phyloP scores from a whole-genome alignment of 2,329 filamentous ascomycete species.

The Aspergillus uvarum region DNA sequence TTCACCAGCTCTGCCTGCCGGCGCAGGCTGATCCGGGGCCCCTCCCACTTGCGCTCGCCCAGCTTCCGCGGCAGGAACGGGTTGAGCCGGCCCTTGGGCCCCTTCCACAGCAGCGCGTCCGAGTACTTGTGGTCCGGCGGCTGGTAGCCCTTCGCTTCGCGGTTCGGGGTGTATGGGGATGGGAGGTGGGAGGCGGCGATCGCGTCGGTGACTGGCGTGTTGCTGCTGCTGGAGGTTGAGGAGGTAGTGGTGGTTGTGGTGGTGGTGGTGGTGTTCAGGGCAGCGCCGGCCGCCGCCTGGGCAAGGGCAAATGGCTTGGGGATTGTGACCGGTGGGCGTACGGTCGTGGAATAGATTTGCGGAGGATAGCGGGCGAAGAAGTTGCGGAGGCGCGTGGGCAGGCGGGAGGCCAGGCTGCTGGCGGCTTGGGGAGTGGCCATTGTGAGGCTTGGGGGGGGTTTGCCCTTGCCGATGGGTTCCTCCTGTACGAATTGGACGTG shows the following conservation, averaged over 20 bases:
- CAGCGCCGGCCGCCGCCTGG: too few species aligned
- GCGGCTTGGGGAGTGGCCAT: slow-evolving; percentile 23
- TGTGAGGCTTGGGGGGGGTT: not conserved
- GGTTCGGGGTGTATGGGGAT: slow-evolving; percentile 42
- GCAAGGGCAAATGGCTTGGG: slow-evolving; percentile 20
- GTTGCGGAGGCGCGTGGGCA: slow-evolving; percentile 74
- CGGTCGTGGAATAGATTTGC: slow-evolving; percentile 47
- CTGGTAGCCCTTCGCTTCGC: slow-evolving; percentile 44
- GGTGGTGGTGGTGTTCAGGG: too few species aligned
- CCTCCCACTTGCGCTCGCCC: slow-evolving; percentile 75
- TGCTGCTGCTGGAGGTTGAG: slow-evolving; percentile 14
- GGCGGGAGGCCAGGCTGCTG: slow-evolving; percentile 31
- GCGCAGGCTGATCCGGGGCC: slow-evolving; percentile 78
- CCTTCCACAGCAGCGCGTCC: slow-evolving; percentile 35
- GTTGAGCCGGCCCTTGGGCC: slow-evolving; percentile 58
- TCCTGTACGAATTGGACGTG: not conserved
- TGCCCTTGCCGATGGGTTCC: not conserved
- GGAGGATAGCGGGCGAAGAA: slow-evolving; percentile 93
- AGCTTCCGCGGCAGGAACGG: slow-evolving; percentile 80
- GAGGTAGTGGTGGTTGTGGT: slow-evolving; percentile 27
- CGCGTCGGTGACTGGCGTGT: not conserved
- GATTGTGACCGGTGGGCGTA: slow-evolving; percentile 27
- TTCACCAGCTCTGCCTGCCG: slow-evolving; percentile 90
- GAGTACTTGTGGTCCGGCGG: slow-evolving; percentile 34
- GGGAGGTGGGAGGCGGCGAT: slow-evolving; percentile 28